Conservation (phyloP, 2,329 filamentous ascomycete species). For the Exophiala calicioides region DNA sequence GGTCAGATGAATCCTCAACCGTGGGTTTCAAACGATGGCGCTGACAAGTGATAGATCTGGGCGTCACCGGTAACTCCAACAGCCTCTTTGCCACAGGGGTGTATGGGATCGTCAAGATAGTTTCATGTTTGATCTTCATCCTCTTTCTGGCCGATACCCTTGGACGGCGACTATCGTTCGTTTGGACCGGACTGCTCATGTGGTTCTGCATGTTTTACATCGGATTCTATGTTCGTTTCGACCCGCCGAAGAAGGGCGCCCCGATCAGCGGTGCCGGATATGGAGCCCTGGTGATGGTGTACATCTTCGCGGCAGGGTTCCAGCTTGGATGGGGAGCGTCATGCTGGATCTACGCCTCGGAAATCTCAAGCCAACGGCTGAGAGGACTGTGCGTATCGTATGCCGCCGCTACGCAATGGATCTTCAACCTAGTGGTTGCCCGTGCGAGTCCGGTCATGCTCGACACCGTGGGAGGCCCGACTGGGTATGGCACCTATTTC, state of each 20-base stretch:
- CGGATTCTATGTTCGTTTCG: conserved; percentile 67
- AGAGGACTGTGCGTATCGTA: conserved; percentile 68
- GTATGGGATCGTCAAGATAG: conserved; percentile 72
- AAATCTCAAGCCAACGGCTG: conserved; percentile 68
- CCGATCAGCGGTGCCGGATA: conserved; percentile 67
- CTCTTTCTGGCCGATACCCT: conserved; percentile 69
- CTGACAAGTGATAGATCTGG: no score
- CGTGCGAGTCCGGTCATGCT: conserved; percentile 57
- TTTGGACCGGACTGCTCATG: conserved; percentile 66
- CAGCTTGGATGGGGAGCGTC: conserved; percentile 71
- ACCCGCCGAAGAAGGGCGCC: conserved; percentile 56
- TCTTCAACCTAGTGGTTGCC: conserved; percentile 74
- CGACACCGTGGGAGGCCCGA: conserved; percentile 49
- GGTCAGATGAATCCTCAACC: no score
- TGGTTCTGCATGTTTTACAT: conserved; percentile 67
- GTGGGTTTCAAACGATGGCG: no score
- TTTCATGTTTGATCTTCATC: conserved; percentile 64
- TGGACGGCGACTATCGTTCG: conserved; percentile 62
- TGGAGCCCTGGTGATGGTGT: conserved; percentile 69
- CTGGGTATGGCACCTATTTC: conserved; percentile 63
- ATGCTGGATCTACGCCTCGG: conserved; percentile 71
- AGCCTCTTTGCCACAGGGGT: conserved; percentile 72
- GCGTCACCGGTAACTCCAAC: conserved; percentile 57
- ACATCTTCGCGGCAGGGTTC: conserved; percentile 70
- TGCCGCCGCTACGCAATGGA: conserved; percentile 69